phyloP scores from a whole-genome alignment of 148 eudicot species.

The Nyssa sinensis region DNA sequence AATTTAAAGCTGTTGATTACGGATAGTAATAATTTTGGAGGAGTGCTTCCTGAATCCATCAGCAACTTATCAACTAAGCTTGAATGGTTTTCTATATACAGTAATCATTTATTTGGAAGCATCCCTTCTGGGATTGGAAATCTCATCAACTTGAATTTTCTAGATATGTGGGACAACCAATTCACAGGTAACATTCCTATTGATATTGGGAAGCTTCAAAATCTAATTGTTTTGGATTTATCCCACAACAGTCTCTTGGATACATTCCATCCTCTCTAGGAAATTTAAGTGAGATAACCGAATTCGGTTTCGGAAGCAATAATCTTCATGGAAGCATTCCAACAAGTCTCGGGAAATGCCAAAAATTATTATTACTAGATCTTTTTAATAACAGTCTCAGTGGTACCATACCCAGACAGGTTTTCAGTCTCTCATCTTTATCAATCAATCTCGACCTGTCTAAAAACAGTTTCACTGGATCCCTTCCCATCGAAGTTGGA shows the following conservation, averaged over 20 bases:
- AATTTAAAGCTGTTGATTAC: constrained; percentile 10
- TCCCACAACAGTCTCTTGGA: constrained; percentile 28
- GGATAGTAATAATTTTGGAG: constrained; percentile 24
- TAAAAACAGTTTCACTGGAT: constrained; percentile 30
- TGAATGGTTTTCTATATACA: background rate
- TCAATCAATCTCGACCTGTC: constrained; percentile 14
- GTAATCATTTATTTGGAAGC: constrained; percentile 23
- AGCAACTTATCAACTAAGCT: constrained; percentile 29
- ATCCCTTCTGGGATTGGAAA: constrained; percentile 29
- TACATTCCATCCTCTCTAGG: constrained; percentile 34
- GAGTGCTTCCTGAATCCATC: constrained; percentile 24
- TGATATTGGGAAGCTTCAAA: constrained; percentile 23
- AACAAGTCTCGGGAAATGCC: constrained; percentile 32
- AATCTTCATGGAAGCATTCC: constrained; percentile 38
- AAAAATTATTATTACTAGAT: constrained; percentile 16
- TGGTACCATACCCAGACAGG: constrained; percentile 34
- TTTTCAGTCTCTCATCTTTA: constrained; percentile 21
- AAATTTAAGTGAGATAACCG: constrained; percentile 28
- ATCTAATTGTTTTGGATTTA: constrained; percentile 4
- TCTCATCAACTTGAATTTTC: constrained; percentile 8
- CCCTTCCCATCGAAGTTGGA: constrained; percentile 33
- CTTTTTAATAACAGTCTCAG: constrained; percentile 26
- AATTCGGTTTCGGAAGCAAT: constrained; percentile 18
- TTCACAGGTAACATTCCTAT: constrained; percentile 30
- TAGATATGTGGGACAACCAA: constrained; percentile 10